A percentile compares a stretch with the other conserved stretches of the same genome.
These are phyloP conservation scores for Dujonia santamariae DNA, from an alignment of 1,139 yeast genomes.

Conservation along the genomic window DNA sequence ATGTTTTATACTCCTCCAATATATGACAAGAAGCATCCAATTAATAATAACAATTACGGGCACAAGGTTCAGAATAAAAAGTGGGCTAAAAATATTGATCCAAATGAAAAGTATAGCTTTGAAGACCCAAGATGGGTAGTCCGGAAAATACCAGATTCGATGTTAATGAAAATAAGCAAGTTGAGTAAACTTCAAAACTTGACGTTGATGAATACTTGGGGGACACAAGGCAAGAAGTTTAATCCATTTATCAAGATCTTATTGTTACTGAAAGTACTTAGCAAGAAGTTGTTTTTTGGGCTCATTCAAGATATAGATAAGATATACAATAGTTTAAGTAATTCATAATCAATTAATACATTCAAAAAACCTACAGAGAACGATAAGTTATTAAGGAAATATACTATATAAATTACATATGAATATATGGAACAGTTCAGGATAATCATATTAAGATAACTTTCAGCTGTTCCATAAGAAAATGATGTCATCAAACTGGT, in stretches of 20 bases:
- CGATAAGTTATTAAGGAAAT: too few species aligned
- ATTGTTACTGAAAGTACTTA: slow-evolving; percentile 4
- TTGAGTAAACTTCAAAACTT: neutral
- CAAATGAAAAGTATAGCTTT: slow-evolving; percentile 17
- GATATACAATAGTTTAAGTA: slow-evolving; percentile 1
- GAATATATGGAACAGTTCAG: too few species aligned
- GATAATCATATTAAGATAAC: too few species aligned
- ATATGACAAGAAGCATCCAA: slow-evolving; percentile 19
- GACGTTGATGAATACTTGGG: slow-evolving; percentile 1
- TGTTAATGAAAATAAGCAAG: neutral
- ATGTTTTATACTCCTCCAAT: slow-evolving; percentile 28
- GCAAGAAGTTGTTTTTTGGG: slow-evolving; percentile 5
- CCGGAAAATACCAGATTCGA: neutral
- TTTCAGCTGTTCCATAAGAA: too few species aligned
- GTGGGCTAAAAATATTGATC: slow-evolving; percentile 21
- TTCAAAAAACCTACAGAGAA: too few species aligned
- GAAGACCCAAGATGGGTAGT: neutral
- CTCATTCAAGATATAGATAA: slow-evolving; percentile 5
- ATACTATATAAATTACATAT: too few species aligned
- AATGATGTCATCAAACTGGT: too few species aligned
- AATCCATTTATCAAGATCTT: slow-evolving; percentile 2
- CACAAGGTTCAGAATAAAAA: neutral
- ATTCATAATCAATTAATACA: neutral
- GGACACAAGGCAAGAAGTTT: slow-evolving; percentile 2
- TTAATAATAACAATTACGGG: neutral